Percentiles rank a stretch among this genome's conserved stretches.
Evolutionary conservation across 176 grass and related monocot species (phyloP).

Genomic region (Musa acuminata): DNA sequence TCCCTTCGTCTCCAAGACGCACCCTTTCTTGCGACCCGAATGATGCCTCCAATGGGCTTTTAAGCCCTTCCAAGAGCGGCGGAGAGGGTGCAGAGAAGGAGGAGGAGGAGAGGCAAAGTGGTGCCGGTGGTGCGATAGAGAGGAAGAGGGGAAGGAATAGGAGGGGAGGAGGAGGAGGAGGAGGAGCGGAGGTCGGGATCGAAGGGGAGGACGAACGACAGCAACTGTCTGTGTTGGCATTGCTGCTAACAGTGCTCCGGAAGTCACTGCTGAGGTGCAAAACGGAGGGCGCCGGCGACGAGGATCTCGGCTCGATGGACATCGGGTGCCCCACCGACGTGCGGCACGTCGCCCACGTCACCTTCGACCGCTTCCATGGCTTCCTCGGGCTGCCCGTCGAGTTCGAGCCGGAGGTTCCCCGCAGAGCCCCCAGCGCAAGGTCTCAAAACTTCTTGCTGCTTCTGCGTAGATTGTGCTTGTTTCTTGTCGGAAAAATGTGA

Average conservation of each 20-base stretch:
- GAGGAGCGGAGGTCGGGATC: neutral
- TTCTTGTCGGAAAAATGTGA: neutral
- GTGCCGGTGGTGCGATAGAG: conserved; percentile 26
- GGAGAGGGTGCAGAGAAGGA: conserved; percentile 29
- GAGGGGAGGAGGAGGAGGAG: conserved; percentile 3
- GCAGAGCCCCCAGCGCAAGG: conserved; percentile 78
- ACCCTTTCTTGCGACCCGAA: conserved; percentile 23
- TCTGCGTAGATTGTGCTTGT: neutral
- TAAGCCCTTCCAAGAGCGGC: conserved; percentile 25
- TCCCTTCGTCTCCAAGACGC: conserved; percentile 24
- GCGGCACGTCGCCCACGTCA: conserved; percentile 86
- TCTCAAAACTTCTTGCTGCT: conserved; percentile 14
- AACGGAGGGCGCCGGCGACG: conserved; percentile 22
- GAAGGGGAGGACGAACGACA: conserved; percentile 19
- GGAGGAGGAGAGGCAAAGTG: conserved; percentile 18
- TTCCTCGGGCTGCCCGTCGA: conserved; percentile 83
- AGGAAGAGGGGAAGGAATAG: conserved; percentile 11
- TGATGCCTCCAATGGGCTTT: conserved; percentile 33
- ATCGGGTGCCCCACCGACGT: conserved; percentile 84
- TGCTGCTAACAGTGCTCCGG: conserved; percentile 34
- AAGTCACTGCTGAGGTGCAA: conserved; percentile 53
- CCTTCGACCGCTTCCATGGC: conserved; percentile 89
- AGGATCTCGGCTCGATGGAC: conserved; percentile 52
- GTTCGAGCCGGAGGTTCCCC: conserved; percentile 86
- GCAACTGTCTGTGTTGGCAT: conserved; percentile 31